A percentile compares a stretch with the other conserved stretches of the same genome.
Evolutionary conservation across 73 alveolate species (phyloP).

Genomic region (Uronychia binucleata): DNA sequence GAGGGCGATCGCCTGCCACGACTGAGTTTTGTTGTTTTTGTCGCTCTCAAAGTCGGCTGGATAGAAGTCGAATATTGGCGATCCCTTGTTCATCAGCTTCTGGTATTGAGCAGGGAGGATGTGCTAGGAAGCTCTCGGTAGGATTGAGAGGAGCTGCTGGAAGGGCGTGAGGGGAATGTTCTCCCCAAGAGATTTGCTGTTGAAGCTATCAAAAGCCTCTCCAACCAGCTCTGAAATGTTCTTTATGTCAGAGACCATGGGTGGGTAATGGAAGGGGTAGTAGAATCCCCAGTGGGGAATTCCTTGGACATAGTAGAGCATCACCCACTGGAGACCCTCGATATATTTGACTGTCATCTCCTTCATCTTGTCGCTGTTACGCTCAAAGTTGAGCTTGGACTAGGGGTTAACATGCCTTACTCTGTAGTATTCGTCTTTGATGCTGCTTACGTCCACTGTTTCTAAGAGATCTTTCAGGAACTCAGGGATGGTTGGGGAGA

Average conservation of each 20-base stretch:
- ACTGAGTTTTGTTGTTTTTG: slow-evolving; percentile 76
- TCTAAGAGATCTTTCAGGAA: too few species aligned
- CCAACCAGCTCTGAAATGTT: slow-evolving; percentile 65
- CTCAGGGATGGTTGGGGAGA: too few species aligned
- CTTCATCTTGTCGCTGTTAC: slow-evolving; percentile 38
- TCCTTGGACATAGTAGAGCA: slow-evolving; percentile 88
- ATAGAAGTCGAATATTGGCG: slow-evolving; percentile 69
- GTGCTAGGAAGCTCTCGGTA: slow-evolving; percentile 87
- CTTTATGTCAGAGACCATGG: slow-evolving; percentile 93
- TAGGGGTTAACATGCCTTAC: neutral
- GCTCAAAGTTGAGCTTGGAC: slow-evolving; percentile 69
- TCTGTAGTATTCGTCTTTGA: neutral
- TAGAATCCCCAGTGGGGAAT: slow-evolving; percentile 97
- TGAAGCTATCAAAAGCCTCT: slow-evolving; percentile 28
- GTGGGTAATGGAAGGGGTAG: slow-evolving; percentile 98
- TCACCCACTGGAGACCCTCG: slow-evolving; percentile 97
- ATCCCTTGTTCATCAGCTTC: slow-evolving; percentile 50
- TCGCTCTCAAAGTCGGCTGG: slow-evolving; percentile 87
- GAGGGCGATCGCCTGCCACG: slow-evolving; percentile 86
- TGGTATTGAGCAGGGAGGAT: slow-evolving; percentile 87
- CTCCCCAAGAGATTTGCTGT: slow-evolving; percentile 31
- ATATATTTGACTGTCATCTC: slow-evolving; percentile 71
- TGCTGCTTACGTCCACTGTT: neutral
- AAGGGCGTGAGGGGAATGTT: slow-evolving; percentile 91
- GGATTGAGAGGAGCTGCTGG: slow-evolving; percentile 86